These are phyloP conservation scores for Russula compacta DNA, from an alignment of 768 basidiomycete genomes.

Conservation along the genomic window DNA sequence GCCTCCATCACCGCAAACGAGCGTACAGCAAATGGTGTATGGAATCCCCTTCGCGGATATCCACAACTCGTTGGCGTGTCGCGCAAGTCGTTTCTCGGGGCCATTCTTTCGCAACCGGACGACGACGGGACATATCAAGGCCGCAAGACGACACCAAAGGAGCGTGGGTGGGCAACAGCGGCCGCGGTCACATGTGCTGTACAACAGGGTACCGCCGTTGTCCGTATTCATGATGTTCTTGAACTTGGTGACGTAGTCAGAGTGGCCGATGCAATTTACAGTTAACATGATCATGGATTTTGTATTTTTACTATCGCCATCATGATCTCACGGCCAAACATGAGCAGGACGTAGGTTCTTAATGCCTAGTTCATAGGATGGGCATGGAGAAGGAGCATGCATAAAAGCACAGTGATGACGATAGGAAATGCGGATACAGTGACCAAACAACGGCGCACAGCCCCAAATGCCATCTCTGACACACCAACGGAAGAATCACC, in stretches of 20 bases:
- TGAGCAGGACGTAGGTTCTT: background rate
- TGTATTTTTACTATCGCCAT: background rate
- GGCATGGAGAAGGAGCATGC: slow-evolving; percentile 9
- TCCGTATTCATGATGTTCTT: slow-evolving; percentile 75
- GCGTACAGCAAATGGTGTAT: slow-evolving; percentile 14
- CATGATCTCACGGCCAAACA: background rate
- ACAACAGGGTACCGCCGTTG: slow-evolving; percentile 60
- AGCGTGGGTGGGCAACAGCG: slow-evolving; percentile 72
- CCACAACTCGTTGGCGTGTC: slow-evolving; percentile 71
- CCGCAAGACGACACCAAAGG: slow-evolving; percentile 48
- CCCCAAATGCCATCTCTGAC: background rate
- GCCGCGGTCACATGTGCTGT: slow-evolving; percentile 65
- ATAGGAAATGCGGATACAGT: slow-evolving; percentile 9
- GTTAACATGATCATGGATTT: background rate
- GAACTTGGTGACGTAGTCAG: slow-evolving; percentile 67
- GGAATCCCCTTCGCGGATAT: slow-evolving; percentile 49
- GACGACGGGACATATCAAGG: slow-evolving; percentile 33
- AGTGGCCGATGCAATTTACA: slow-evolving; percentile 42
- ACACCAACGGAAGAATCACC: background rate
- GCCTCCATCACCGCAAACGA: slow-evolving; percentile 37
- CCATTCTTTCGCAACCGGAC: slow-evolving; percentile 44
- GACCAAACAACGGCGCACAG: background rate
- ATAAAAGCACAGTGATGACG: slow-evolving; percentile 8
- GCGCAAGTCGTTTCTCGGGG: slow-evolving; percentile 77
- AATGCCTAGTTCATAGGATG: slow-evolving; percentile 11